These are phyloP conservation scores for Hanseniaspora singularis DNA, from an alignment of 805 yeast species.

Conservation along the genomic window DNA sequence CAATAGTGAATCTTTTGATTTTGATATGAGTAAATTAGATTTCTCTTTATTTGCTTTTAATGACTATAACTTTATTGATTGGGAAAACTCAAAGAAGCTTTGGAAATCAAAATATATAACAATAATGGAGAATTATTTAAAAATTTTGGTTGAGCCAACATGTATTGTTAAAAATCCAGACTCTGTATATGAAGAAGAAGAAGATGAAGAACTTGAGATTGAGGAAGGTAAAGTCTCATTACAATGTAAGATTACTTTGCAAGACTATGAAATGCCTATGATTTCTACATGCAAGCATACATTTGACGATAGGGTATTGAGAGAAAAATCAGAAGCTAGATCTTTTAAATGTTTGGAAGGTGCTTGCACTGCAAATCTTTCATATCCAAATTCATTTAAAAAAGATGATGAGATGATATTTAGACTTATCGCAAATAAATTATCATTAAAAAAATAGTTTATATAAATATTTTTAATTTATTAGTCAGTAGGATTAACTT, in stretches of 20 bases:
- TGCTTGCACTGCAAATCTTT: slow-evolving; percentile 35
- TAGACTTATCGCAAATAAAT: slow-evolving; percentile 35
- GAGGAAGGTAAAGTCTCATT: slow-evolving; percentile 62
- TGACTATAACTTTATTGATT: background rate
- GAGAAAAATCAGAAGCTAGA: slow-evolving; percentile 16
- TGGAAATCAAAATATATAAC: slow-evolving; percentile 1
- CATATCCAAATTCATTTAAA: slow-evolving; percentile 29
- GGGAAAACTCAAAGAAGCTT: background rate
- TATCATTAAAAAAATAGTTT: slow-evolving; percentile 19
- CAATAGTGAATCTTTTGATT: background rate
- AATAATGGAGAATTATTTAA: slow-evolving; percentile 3
- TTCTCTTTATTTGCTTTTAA: background rate
- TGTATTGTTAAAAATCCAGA: slow-evolving; percentile 16
- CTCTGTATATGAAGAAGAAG: slow-evolving; percentile 25
- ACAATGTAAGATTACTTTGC: slow-evolving; percentile 53
- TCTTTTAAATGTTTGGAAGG: slow-evolving; percentile 46
- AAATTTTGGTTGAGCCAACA: slow-evolving; percentile 4
- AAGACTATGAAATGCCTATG: slow-evolving; percentile 42
- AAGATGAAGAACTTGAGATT: slow-evolving; percentile 45
- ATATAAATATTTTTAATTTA: no score
- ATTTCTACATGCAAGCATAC: slow-evolving; percentile 53
- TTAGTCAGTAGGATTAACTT: no score
- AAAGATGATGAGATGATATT: slow-evolving; percentile 45
- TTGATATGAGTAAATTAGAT: slow-evolving; percentile 3
- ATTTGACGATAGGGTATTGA: slow-evolving; percentile 41